phyloP scores from a whole-genome alignment of 768 basidiomycete species.

The Mrakia hoshinonis region DNA sequence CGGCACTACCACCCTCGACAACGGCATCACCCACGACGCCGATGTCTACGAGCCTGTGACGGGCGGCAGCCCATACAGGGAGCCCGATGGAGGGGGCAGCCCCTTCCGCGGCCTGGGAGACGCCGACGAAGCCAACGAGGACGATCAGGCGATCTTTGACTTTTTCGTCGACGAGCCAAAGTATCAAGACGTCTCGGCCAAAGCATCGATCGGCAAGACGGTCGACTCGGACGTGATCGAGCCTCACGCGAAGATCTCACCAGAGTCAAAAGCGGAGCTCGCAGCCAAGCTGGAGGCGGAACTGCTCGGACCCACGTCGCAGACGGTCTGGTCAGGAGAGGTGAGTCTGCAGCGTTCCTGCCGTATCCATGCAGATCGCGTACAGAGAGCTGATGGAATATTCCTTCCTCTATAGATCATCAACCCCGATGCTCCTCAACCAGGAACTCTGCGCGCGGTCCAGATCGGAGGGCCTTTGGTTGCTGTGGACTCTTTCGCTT shows the following conservation, averaged over 20 bases:
- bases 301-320: neutral
- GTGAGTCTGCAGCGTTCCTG: slow-evolving; percentile 1
- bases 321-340: slow-evolving; percentile 17
- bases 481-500: neutral
- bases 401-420: slow-evolving; percentile 1
- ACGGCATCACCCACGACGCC: neutral
- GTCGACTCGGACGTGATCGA: neutral
- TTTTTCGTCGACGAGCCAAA: slow-evolving; percentile 20
- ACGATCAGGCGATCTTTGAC: slow-evolving; percentile 13
- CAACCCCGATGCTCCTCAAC: slow-evolving; percentile 22
- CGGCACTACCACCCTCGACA: neutral
- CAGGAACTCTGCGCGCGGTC: neutral
- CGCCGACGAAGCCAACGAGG: neutral
- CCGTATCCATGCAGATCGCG: neutral
- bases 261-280: neutral
- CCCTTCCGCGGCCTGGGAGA: neutral
- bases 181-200: neutral
- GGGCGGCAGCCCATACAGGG: neutral
- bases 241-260: neutral
- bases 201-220: no score
- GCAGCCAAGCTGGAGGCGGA: neutral
- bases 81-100: neutral
- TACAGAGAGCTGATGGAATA: neutral
- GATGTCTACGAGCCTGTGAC: neutral
- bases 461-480: slow-evolving; percentile 24